Evolutionary conservation across 768 basidiomycete genomes (phyloP).

Genomic region (Russula dissimulans): DNA sequence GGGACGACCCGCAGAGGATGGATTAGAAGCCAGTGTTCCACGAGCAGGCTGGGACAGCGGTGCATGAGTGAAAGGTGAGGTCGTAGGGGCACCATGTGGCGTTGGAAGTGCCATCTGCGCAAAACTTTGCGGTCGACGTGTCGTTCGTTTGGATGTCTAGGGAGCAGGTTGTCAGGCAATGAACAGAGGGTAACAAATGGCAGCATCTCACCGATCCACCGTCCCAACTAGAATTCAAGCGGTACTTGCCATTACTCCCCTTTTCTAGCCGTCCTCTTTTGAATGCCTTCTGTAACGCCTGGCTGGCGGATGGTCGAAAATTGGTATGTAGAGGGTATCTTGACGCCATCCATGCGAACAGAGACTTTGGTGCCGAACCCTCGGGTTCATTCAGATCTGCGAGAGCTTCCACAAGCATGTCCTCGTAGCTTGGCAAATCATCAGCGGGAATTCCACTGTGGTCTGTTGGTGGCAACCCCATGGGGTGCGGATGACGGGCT

Average conservation of each 20-base stretch:
- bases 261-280: conserved; percentile 77
- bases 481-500: conserved; percentile 9
- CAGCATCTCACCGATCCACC: conserved; percentile 58
- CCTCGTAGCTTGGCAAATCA: conserved; percentile 82
- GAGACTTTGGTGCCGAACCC: conserved; percentile 71
- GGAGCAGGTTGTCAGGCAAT: not conserved
- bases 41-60: conserved; percentile 13
- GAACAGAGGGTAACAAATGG: no score
- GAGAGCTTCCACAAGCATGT: conserved; percentile 83
- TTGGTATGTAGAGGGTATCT: conserved; percentile 81
- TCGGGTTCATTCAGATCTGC: conserved; percentile 57
- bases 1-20: conserved; percentile 30
- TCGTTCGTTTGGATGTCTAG: conserved; percentile 71
- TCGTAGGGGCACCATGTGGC: not conserved
- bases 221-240: conserved; percentile 69
- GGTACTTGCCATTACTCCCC: conserved; percentile 60
- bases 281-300: conserved; percentile 81
- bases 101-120: conserved; percentile 23
- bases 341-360: conserved; percentile 78
- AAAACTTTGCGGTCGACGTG: conserved; percentile 65
- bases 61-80: conserved; percentile 11
- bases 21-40: conserved; percentile 12
- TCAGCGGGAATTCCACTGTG: conserved; percentile 25
- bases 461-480: conserved; percentile 21
- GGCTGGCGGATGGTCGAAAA: conserved; percentile 82